Evolutionary conservation across 225 moss, liverwort and hornwort species (phyloP).

Genomic region (Antitrichia curtipendula): DNA sequence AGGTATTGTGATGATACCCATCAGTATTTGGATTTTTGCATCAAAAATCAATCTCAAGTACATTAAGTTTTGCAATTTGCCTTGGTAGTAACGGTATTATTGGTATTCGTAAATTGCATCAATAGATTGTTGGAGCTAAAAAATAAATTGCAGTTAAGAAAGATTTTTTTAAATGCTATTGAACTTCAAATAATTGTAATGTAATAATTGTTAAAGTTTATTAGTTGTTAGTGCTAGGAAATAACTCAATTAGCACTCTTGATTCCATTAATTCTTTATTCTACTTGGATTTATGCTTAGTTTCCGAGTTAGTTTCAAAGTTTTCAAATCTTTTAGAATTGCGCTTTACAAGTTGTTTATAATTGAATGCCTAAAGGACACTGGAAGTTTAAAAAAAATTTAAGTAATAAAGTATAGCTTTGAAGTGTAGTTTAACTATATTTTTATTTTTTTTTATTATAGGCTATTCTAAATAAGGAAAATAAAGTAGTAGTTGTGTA

Average conservation of each 20-base stretch:
- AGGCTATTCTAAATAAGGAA: background rate
- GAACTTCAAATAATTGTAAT: background rate
- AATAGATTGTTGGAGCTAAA: background rate
- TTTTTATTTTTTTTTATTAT: no score
- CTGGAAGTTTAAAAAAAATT: fast-evolving
- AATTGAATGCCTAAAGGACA: background rate
- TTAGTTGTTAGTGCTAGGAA: background rate
- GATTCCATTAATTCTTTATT: background rate
- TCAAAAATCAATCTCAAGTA: background rate
- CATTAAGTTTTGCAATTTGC: background rate
- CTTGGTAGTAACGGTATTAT: background rate
- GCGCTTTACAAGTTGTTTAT: no score
- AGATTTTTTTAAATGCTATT: background rate
- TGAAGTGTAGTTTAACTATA: background rate
- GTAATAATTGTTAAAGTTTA: background rate
- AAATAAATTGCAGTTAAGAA: background rate
- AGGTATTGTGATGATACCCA: background rate
- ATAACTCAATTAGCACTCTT: background rate
- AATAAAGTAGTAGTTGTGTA: no score
- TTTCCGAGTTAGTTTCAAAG: background rate
- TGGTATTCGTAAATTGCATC: background rate
- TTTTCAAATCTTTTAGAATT: background rate
- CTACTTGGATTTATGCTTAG: background rate
- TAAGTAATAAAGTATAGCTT: background rate
- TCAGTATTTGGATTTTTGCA: background rate